phyloP scores from a whole-genome alignment of 164 flowering plant species.

The Brasenia schreberi region DNA sequence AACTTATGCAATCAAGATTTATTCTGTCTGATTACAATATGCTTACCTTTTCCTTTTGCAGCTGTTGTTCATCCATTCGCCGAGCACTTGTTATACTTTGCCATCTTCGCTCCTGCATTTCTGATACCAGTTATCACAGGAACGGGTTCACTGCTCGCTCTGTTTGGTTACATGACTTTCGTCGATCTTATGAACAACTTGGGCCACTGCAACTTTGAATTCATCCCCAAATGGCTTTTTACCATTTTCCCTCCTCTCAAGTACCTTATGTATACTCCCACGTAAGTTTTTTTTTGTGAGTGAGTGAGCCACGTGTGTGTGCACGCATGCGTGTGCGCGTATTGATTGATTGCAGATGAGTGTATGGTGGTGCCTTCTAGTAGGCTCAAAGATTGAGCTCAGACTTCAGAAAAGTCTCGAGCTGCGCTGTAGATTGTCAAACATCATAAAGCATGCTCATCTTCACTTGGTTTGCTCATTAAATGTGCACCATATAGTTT shows the following conservation, averaged over 20 bases:
- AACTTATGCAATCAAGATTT: too few relatives aligned
- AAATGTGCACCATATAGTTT: too few relatives aligned
- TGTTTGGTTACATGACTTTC: slow-evolving; percentile 21
- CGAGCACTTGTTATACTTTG: slow-evolving; percentile 24
- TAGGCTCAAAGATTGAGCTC: too few relatives aligned
- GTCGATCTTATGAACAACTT: slow-evolving; percentile 47
- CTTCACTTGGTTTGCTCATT: too few relatives aligned
- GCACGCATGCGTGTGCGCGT: too few relatives aligned
- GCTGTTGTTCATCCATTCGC: slow-evolving; percentile 55
- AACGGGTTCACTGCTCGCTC: slow-evolving; percentile 12
- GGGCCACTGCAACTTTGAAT: slow-evolving; percentile 59
- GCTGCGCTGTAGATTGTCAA: too few relatives aligned
- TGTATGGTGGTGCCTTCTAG: too few relatives aligned
- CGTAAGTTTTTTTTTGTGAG: slow-evolving; percentile 25
- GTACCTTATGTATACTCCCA: slow-evolving; percentile 52
- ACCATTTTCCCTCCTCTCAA: slow-evolving; percentile 32
- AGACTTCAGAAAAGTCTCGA: too few relatives aligned
- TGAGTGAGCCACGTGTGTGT: too few relatives aligned
- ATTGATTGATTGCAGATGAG: too few relatives aligned
- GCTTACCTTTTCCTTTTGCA: slow-evolving; percentile 10
- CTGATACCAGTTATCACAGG: slow-evolving; percentile 4
- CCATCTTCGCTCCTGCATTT: slow-evolving; percentile 26
- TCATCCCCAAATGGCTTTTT: slow-evolving; percentile 29
- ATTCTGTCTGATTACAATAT: too few relatives aligned
- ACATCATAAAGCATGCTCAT: too few relatives aligned